Evolutionary conservation across 441 rosid species (phyloP).

Genomic region (Breynia disticha): DNA sequence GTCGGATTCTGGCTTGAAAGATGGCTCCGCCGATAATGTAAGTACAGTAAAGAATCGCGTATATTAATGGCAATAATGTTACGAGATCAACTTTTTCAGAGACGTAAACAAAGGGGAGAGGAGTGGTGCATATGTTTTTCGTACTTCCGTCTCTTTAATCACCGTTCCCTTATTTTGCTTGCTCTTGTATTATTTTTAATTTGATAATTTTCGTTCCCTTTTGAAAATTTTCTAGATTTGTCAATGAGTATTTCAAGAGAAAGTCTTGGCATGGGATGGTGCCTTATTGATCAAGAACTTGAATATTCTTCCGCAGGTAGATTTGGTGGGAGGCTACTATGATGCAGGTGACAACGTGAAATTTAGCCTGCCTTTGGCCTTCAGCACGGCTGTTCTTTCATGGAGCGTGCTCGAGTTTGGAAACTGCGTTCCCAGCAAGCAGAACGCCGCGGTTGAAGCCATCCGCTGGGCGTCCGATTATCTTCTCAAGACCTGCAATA

Average conservation of each 20-base stretch:
- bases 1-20: slow-evolving; percentile 36
- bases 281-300: too few relatives aligned
- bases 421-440: slow-evolving; percentile 31
- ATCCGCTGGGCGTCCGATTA: slow-evolving; percentile 68
- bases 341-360: slow-evolving; percentile 79
- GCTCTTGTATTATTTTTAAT: too few relatives aligned
- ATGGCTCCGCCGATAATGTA: slow-evolving; percentile 16
- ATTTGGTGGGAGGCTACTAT: slow-evolving; percentile 63
- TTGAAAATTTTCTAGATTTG: not conserved
- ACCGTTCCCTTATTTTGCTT: too few relatives aligned
- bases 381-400: slow-evolving; percentile 57
- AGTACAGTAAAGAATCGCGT: not conserved
- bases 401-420: slow-evolving; percentile 61
- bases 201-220: too few relatives aligned
- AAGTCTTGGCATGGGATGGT: too few relatives aligned
- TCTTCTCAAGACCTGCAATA: slow-evolving; percentile 44
- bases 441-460: slow-evolving; percentile 38
- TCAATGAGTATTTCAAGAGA: not conserved
- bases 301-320: slow-evolving; percentile 27
- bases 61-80: not conserved
- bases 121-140: too few relatives aligned
- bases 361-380: slow-evolving; percentile 68
- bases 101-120: too few relatives aligned
- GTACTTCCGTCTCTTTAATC: too few relatives aligned
- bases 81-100: not conserved